These are phyloP conservation scores for Ceratorhiza oryzae-sativae DNA, from an alignment of 1,284 basidiomycete species.

Conservation along the genomic window DNA sequence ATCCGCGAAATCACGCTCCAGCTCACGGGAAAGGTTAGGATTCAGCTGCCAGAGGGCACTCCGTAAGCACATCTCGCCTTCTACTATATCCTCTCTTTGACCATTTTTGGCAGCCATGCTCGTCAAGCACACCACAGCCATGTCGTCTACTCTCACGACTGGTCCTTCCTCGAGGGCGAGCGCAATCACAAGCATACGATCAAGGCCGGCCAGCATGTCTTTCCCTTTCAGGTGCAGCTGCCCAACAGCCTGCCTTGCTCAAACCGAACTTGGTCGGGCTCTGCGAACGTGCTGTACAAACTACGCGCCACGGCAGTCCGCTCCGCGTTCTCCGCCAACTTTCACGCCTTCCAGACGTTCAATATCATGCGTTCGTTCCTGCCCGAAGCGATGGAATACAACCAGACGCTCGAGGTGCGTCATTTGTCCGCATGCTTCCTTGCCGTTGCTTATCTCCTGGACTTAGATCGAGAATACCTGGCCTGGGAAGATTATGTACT, in stretches of 20 bases:
- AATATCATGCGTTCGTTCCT: slow-evolving; percentile 76
- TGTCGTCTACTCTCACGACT: slow-evolving; percentile 79
- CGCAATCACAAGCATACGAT: slow-evolving; percentile 82
- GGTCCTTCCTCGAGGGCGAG: slow-evolving; percentile 86
- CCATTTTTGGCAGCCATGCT: slow-evolving; percentile 44
- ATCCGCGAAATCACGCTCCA: slow-evolving; percentile 86
- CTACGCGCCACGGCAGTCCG: slow-evolving; percentile 83
- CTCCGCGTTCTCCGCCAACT: slow-evolving; percentile 76
- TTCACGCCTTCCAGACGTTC: slow-evolving; percentile 68
- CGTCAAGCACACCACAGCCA: slow-evolving; percentile 61
- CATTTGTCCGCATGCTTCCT: neutral
- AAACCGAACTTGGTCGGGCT: slow-evolving; percentile 60
- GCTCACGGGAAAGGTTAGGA: slow-evolving; percentile 81
- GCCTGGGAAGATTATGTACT: slow-evolving; percentile 95
- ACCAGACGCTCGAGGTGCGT: slow-evolving; percentile 83
- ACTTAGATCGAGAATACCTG: slow-evolving; percentile 84
- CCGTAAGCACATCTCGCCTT: slow-evolving; percentile 59
- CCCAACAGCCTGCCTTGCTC: slow-evolving; percentile 84
- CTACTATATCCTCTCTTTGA: neutral
- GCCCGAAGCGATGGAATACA: slow-evolving; percentile 88
- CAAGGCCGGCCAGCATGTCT: slow-evolving; percentile 86
- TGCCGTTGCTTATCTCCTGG: neutral
- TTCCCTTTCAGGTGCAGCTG: slow-evolving; percentile 85
- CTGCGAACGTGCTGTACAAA: slow-evolving; percentile 79
- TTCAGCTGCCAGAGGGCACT: slow-evolving; percentile 65